Conservation (phyloP, 495 filamentous ascomycete genomes). For the Thermothielavioides terrestris region DNA sequence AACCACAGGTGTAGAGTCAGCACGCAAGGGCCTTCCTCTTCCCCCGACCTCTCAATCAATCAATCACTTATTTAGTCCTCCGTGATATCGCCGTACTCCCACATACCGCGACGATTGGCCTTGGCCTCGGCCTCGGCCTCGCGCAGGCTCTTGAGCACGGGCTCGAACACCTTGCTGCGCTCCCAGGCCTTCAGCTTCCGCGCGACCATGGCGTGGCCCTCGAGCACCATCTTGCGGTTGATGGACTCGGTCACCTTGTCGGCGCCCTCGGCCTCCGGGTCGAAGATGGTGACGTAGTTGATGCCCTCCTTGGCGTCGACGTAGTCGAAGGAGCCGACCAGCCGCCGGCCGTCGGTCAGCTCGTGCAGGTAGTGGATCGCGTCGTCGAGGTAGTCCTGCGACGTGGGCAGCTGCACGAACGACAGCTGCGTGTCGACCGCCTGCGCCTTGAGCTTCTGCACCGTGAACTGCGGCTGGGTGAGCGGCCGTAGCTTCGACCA, state of each 20-base stretch:
- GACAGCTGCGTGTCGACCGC: slow-evolving; percentile 83
- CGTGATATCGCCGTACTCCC: slow-evolving; percentile 95
- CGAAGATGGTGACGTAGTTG: slow-evolving; percentile 77
- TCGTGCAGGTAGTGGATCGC: slow-evolving; percentile 62
- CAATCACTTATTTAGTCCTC: slow-evolving; percentile 52
- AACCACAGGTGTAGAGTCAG: too few species aligned
- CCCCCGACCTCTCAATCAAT: neutral
- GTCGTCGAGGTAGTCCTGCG: slow-evolving; percentile 70
- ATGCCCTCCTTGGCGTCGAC: slow-evolving; percentile 63
- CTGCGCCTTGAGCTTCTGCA: slow-evolving; percentile 73
- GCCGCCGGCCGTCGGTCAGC: slow-evolving; percentile 54
- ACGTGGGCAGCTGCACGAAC: slow-evolving; percentile 74
- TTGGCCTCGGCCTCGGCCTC: slow-evolving; percentile 68
- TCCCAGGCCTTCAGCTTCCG: slow-evolving; percentile 88
- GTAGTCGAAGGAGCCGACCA: slow-evolving; percentile 86
- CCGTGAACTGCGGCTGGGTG: slow-evolving; percentile 64
- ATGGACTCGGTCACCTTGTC: slow-evolving; percentile 52
- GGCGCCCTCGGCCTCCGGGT: slow-evolving; percentile 53
- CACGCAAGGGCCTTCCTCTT: neutral
- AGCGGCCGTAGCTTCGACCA: slow-evolving; percentile 78
- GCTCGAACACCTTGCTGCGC: slow-evolving; percentile 52
- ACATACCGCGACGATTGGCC: slow-evolving; percentile 71
- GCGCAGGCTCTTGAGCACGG: slow-evolving; percentile 58
- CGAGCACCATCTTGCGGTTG: slow-evolving; percentile 73
- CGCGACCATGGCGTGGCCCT: slow-evolving; percentile 83